Conservation (phyloP, 768 basidiomycete species). For the Sporobolomyces pararoseus region DNA sequence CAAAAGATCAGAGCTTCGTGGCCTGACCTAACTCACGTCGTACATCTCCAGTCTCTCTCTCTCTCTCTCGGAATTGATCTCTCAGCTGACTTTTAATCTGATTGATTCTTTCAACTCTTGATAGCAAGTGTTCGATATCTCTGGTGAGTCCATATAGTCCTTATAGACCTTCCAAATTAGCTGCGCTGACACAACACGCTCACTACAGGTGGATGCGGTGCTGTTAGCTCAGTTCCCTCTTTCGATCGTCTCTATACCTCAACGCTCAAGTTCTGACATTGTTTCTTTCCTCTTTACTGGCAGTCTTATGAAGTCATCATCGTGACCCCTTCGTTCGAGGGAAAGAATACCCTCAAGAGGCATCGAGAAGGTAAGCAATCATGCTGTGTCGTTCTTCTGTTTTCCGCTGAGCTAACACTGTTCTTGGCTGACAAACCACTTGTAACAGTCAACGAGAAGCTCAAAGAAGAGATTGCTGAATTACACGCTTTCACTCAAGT, state of each 20-base stretch:
- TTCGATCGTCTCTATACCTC: no score
- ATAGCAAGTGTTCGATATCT: conserved; percentile 45
- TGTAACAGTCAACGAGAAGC: conserved; percentile 42
- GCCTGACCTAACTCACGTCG: conserved; percentile 36
- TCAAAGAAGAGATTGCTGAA: conserved; percentile 45
- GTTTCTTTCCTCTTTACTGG: neutral
- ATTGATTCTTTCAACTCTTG: neutral
- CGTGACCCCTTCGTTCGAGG: conserved; percentile 43
- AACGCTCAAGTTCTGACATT: neutral
- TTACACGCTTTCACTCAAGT: conserved; percentile 46
- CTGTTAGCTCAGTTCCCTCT: conserved; percentile 21
- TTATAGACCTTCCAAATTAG: no score
- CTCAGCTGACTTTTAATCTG: neutral
- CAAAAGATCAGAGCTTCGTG: conserved; percentile 19
- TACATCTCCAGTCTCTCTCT: neutral
- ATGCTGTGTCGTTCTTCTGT: no score
- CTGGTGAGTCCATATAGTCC: conserved; percentile 27
- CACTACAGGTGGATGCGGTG: conserved; percentile 39
- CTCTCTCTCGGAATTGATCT: neutral
- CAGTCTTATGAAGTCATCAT: conserved; percentile 46
- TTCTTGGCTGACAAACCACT: neutral
- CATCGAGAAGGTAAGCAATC: conserved; percentile 40
- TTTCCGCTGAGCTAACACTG: neutral
- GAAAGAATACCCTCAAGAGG: conserved; percentile 44
- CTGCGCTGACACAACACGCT: no score